Evolutionary conservation across 306 rosid species (phyloP).

Genomic region (Malus domestica): ASM211411v1 NC_041798.1:13087501-13088000

Average conservation of each 20-base stretch:
- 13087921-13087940: not conserved
- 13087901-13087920: not conserved
- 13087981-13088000: not conserved
- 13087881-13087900: not conserved
- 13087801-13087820: not conserved
- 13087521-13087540: not conserved
- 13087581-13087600: not conserved
- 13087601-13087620: no score
- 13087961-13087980: not conserved
- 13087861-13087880: not conserved
- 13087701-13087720: no score
- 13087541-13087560: not conserved
- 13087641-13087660: no score
- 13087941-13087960: not conserved
- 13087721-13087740: fast-evolving
- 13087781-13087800: not conserved
- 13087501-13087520: not conserved
- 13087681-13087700: no score
- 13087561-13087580: not conserved
- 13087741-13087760: not conserved
- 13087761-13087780: not conserved
- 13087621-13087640: no score
- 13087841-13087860: not conserved
- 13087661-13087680: no score
- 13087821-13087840: not conserved